Conservation (phyloP, 75 land plant species). For the Larix kaempferi region DNA sequence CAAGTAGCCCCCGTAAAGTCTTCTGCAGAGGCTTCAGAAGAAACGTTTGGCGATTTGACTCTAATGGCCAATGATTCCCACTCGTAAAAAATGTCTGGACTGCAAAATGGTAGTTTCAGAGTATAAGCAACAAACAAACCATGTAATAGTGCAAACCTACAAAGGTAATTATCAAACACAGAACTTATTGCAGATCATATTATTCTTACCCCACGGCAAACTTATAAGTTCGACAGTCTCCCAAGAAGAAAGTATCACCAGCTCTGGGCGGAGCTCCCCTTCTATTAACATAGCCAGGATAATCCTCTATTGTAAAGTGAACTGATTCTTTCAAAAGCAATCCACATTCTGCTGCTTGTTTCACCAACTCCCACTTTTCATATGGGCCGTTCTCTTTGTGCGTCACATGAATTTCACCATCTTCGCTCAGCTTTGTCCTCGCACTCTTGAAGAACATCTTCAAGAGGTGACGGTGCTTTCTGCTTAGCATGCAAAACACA, state of each 20-base stretch:
- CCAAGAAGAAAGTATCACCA: slow-evolving; percentile 24
- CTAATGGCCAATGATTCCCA: slow-evolving; percentile 14
- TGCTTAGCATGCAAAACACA: background rate
- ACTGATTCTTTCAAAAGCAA: slow-evolving; percentile 16
- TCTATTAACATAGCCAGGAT: slow-evolving; percentile 44
- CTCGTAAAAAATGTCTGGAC: background rate
- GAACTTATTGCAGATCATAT: background rate
- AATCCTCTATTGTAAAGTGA: slow-evolving; percentile 29
- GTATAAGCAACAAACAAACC: background rate
- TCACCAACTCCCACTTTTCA: slow-evolving; percentile 36
- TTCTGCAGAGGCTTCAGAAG: slow-evolving; percentile 17
- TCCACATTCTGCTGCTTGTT: slow-evolving; percentile 25
- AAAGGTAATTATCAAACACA: background rate
- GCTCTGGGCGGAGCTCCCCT: slow-evolving; percentile 35
- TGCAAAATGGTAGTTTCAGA: background rate
- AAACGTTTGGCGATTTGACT: background rate
- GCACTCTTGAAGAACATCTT: slow-evolving; percentile 46
- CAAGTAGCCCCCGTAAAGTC: too few species aligned
- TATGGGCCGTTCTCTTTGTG: slow-evolving; percentile 43
- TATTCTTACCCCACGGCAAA: slow-evolving; percentile 9
- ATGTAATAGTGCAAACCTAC: background rate
- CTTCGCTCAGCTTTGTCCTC: slow-evolving; percentile 20
- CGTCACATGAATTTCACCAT: slow-evolving; percentile 54
- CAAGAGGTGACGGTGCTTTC: slow-evolving; percentile 41
- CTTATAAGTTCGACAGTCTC: slow-evolving; percentile 30